Conservation (phyloP, 116 monocot species). For the Cymodocea nodosa region DNA sequence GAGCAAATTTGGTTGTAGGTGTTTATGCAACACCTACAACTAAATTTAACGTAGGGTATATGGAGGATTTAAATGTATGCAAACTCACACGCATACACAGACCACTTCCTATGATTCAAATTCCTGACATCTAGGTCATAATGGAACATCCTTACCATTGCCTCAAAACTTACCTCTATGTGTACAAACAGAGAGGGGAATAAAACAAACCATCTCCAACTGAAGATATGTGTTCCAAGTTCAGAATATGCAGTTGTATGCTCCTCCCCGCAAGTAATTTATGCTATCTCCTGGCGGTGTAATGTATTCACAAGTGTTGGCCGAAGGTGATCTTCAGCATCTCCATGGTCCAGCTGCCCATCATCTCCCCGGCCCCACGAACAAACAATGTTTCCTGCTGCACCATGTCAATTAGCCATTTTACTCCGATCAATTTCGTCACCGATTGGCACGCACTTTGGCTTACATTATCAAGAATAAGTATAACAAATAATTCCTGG, state of each 20-base stretch:
- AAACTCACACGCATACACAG: too few species aligned
- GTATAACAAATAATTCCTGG: not conserved
- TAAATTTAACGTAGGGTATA: too few species aligned
- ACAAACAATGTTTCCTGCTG: conserved; percentile 60
- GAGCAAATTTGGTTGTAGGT: too few species aligned
- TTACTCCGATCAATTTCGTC: not conserved
- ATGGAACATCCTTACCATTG: too few species aligned
- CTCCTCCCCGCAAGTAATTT: conserved; percentile 71
- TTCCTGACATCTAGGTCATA: too few species aligned
- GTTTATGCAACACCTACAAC: too few species aligned
- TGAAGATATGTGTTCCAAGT: conserved; percentile 44
- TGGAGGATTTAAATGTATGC: too few species aligned
- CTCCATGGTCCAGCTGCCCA: conserved; percentile 83
- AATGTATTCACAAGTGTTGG: conserved; percentile 44
- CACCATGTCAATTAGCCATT: not conserved
- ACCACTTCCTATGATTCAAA: too few species aligned
- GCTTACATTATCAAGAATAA: not conserved
- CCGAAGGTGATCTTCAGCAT: conserved; percentile 59
- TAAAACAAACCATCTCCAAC: conserved; percentile 62
- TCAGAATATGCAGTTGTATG: conserved; percentile 80
- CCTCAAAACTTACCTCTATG: too few species aligned
- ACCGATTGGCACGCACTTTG: not conserved
- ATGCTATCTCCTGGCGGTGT: conserved; percentile 36
- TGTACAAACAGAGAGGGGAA: too few species aligned
- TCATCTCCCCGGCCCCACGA: conserved; percentile 91